Evolutionary conservation across 352 stramenopile species (phyloP), one percentile per base, ranked within the genome.

Genomic region (Phytopythium sindhum): DNA sequence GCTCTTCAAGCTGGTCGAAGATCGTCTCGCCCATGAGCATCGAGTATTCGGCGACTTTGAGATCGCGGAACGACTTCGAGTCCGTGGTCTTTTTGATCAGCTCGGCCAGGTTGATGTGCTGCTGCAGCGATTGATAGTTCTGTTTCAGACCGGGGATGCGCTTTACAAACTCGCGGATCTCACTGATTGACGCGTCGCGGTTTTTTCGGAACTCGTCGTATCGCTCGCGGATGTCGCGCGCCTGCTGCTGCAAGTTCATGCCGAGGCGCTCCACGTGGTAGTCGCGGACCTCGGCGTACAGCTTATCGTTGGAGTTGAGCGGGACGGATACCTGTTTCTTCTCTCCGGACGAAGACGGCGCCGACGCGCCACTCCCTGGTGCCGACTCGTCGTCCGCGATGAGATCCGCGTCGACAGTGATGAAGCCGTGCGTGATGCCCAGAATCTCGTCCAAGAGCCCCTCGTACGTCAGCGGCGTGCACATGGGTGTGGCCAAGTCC

Each of bases 141-240:
- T 97, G 85, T 53, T 96, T 97, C 21, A 97, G 74, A 14, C 90
- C 90, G 0, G 96, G 96, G 66, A 99, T 99, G 67, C 97, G 92
- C 80, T 99, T 99, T 53, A 99, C 96, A 66, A 99, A 99, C 69
- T 98, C 95, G 66, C 98, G 96, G 60, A 99, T 98, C 78, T 99
- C 96, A 15, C 87, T 96, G 68, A 99, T 96, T 57, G 96, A 98
- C 47, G 96, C 96, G 61, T 99, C 96, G 19, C 93, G 96, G 66
- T 97, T 97, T 63, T 96, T 97, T 1, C 92, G 96, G 78, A 98
- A 98, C 67, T 97, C 86, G 42, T 97, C 91, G 75, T 98, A 97
- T 11, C 87, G 90, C 63, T 98, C 90, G 35, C 92, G 86, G 51
- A 99, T 94, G 44, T 98, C 89, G 61, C 93, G 96, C 24, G 96